These are phyloP conservation scores for Lippia alba DNA, from an alignment of 305 asterid species.

Conservation along the genomic window DNA sequence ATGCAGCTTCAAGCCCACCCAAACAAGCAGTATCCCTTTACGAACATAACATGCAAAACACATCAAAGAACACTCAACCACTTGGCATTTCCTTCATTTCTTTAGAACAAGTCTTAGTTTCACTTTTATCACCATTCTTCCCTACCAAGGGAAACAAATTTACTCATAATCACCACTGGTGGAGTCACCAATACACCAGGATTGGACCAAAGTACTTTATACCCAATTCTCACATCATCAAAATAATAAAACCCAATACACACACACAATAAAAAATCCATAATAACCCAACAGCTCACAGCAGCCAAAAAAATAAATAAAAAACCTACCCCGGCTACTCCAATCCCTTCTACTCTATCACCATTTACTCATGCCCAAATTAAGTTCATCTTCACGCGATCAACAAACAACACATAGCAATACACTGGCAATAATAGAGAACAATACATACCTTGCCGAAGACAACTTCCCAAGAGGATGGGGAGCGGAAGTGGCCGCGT, in stretches of 20 bases:
- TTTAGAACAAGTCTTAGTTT: neutral
- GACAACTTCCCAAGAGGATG: constrained; percentile 75
- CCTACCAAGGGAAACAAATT: neutral
- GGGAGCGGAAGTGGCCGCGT: constrained; percentile 81
- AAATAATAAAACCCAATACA: neutral
- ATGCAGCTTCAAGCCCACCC: no score
- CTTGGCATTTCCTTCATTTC: neutral
- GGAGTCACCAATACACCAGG: neutral
- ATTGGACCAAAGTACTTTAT: neutral
- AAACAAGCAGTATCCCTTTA: no score
- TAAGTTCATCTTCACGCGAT: constrained; percentile 12
- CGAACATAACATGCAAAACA: neutral
- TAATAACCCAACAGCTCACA: neutral
- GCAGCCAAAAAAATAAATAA: constrained; percentile 1
- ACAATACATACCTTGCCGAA: constrained; percentile 74
- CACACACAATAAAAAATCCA: neutral
- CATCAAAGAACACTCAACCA: neutral
- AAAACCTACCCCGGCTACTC: neutral
- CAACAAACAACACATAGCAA: constrained; percentile 23
- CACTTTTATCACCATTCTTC: neutral
- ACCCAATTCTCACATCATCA: neutral
- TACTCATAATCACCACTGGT: constrained; percentile 1
- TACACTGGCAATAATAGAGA: neutral
- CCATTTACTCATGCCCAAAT: neutral
- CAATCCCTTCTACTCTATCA: neutral